A percentile compares a stretch with the other conserved stretches of the same genome.
These are phyloP conservation scores for Hypoxylon sp. DNA, from an alignment of 2,329 filamentous ascomycete species.

Conservation along the genomic window DNA sequence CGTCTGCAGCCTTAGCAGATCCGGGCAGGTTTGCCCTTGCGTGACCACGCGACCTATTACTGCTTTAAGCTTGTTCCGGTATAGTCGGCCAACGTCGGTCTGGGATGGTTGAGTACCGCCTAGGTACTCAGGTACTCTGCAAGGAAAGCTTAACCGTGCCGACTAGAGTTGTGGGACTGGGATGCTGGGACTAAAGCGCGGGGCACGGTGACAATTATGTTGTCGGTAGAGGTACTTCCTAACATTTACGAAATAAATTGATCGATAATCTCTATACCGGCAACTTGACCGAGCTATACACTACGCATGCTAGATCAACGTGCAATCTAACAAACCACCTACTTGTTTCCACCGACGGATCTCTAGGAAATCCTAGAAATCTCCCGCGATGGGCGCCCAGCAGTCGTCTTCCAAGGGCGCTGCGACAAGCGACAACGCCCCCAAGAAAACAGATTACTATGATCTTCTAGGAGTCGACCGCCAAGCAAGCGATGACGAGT, in stretches of 20 bases:
- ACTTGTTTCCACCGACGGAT: neutral
- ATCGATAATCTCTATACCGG: neutral
- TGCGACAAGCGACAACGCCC: constrained; percentile 48
- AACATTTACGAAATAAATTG: neutral
- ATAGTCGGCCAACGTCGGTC: neutral
- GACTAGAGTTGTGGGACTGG: neutral
- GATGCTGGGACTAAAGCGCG: neutral
- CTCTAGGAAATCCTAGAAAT: constrained; percentile 44
- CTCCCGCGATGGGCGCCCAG: constrained; percentile 65
- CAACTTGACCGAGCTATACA: neutral
- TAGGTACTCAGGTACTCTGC: neutral
- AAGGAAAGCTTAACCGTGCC: neutral
- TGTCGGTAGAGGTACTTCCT: neutral
- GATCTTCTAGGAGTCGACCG: constrained; percentile 82
- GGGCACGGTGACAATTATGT: neutral
- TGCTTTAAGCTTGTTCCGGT: constrained; percentile 7
- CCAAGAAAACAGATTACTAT: constrained; percentile 83
- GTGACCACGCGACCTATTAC: constrained; percentile 28
- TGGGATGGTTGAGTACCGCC: neutral
- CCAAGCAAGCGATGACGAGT: constrained; percentile 86
- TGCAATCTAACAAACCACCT: neutral
- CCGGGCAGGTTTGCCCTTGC: constrained; percentile 26
- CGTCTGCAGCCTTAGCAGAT: constrained; percentile 40
- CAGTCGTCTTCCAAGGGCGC: constrained; percentile 64
- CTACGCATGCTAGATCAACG: neutral